Conservation (phyloP, 139 green algal species). For the Chlorella sorokiniana region DNA sequence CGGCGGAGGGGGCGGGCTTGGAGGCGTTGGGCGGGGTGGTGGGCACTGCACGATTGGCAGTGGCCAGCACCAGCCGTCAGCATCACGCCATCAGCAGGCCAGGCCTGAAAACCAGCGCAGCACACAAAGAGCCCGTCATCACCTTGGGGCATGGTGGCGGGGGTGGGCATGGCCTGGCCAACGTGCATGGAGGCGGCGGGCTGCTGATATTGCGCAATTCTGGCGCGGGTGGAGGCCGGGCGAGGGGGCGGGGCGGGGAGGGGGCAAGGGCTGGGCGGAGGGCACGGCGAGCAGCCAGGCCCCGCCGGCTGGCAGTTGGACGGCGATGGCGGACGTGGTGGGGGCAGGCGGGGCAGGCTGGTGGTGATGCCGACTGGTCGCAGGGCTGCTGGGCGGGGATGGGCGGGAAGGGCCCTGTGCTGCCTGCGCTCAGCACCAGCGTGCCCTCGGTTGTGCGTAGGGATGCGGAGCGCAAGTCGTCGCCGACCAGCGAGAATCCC, state of each 20-base stretch:
- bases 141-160: too few relatives aligned
- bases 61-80: neutral
- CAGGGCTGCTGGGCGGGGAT: slow-evolving; percentile 15
- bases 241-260: too few relatives aligned
- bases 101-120: neutral
- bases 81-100: neutral
- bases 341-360: neutral
- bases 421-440: neutral
- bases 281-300: too few relatives aligned
- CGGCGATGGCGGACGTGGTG: neutral
- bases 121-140: too few relatives aligned
- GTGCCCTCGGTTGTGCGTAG: neutral
- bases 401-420: neutral
- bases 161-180: too few relatives aligned
- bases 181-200: too few relatives aligned
- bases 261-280: too few relatives aligned
- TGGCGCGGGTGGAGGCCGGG: too few relatives aligned
- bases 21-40: neutral
- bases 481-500: neutral
- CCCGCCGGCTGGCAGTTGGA: neutral
- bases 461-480: neutral
- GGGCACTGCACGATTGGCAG: neutral
- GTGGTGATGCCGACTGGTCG: neutral
- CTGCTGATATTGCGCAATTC: too few relatives aligned
- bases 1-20: neutral